Percentiles rank a stretch among this genome's conserved stretches.
These are phyloP conservation scores for Agaricus blazei DNA, from an alignment of 768 basidiomycete genomes.

Conservation along the genomic window DNA sequence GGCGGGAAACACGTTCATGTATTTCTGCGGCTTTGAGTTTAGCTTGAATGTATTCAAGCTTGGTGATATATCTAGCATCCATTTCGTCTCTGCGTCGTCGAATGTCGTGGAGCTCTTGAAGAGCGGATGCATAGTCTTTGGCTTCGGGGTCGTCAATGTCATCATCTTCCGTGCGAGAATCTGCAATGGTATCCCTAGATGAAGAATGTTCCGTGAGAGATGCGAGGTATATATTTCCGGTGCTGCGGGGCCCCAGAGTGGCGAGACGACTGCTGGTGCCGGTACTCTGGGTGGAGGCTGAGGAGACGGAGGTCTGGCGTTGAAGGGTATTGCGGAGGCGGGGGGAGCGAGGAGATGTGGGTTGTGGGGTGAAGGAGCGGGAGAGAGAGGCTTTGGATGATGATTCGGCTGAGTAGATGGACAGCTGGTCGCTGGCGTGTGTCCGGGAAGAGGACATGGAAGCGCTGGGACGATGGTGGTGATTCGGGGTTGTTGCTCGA, in stretches of 20 bases:
- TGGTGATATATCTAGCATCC: conserved; percentile 59
- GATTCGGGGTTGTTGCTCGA: conserved; percentile 12
- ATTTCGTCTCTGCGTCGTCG: conserved; percentile 62
- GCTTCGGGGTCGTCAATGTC: conserved; percentile 32
- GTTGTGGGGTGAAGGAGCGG: conserved; percentile 20
- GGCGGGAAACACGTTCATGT: conserved; percentile 40
- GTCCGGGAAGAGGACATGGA: conserved; percentile 8
- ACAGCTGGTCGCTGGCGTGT: conserved; percentile 32
- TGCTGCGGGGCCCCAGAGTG: conserved; percentile 31
- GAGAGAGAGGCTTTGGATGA: conserved; percentile 38
- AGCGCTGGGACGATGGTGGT: conserved; percentile 3
- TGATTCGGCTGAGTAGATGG: conserved; percentile 34
- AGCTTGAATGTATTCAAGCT: conserved; percentile 71
- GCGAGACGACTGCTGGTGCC: conserved; percentile 5
- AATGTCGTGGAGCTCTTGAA: conserved; percentile 51
- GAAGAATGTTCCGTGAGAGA: conserved; percentile 17
- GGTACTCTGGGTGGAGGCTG: conserved; percentile 45
- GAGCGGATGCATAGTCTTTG: conserved; percentile 9
- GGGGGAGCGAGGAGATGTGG: conserved; percentile 24
- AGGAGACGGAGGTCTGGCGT: conserved; percentile 48
- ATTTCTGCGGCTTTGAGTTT: conserved; percentile 75
- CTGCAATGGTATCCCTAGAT: conserved; percentile 13
- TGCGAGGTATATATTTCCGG: conserved; percentile 35
- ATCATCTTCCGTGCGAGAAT: conserved; percentile 10
- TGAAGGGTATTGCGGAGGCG: conserved; percentile 25